Percentiles rank a stretch among this genome's conserved stretches.
These are phyloP conservation scores for Penicillium occitanis DNA, from an alignment of 2,329 filamentous ascomycete genomes.

Conservation along the genomic window DNA sequence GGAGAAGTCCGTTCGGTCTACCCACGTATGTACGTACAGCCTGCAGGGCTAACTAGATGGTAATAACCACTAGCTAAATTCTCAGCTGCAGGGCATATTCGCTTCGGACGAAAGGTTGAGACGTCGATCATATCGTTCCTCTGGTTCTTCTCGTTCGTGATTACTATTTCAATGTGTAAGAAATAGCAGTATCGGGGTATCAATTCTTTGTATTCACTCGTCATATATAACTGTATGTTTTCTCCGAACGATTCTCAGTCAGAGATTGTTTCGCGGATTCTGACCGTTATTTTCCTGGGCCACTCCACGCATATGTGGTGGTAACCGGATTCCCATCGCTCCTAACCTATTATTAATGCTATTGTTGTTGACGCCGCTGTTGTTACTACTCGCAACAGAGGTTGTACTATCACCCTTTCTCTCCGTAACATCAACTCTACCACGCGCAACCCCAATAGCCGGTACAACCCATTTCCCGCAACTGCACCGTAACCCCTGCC, in stretches of 20 bases:
- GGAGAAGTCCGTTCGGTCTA: background rate
- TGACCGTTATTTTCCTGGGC: constrained; percentile 8
- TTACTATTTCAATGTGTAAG: background rate
- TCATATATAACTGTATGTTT: background rate
- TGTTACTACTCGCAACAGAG: background rate
- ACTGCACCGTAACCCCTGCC: constrained; percentile 91
- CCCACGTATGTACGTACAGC: background rate
- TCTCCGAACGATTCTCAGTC: background rate
- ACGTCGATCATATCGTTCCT: background rate
- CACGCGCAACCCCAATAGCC: constrained; percentile 80
- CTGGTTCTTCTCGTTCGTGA: background rate
- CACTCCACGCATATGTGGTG: constrained; percentile 37
- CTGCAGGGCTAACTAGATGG: background rate
- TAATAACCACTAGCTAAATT: background rate
- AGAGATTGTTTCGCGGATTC: constrained; percentile 24
- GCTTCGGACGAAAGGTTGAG: background rate
- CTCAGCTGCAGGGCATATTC: background rate
- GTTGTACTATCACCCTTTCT: constrained; percentile 21
- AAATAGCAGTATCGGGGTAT: background rate
- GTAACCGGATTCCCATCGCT: constrained; percentile 40
- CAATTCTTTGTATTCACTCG: background rate
- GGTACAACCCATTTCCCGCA: constrained; percentile 90
- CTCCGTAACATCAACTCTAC: constrained; percentile 71
- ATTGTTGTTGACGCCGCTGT: background rate
- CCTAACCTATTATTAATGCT: constrained; percentile 27